A percentile compares a stretch with the other conserved stretches of the same genome.
These are phyloP conservation scores for Colletotrichum salicis DNA, from an alignment of 2,329 filamentous ascomycete genomes.

Conservation along the genomic window DNA sequence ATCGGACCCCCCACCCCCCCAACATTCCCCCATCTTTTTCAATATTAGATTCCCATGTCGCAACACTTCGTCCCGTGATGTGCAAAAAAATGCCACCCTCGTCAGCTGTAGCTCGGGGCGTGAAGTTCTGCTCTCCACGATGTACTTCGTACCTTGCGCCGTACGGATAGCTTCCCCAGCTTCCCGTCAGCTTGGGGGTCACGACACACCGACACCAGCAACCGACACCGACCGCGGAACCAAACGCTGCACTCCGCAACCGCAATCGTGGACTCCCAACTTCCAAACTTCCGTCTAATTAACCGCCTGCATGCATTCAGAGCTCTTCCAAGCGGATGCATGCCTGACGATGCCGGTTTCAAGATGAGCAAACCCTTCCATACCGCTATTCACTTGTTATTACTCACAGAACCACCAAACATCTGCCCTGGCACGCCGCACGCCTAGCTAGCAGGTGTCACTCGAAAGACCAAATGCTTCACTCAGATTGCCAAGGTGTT, in stretches of 20 bases:
- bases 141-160: no score
- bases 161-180: background rate
- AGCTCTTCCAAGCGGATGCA: background rate
- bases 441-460: background rate
- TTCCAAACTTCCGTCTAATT: background rate
- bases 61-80: slow-evolving; percentile 29
- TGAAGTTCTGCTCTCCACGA: slow-evolving; percentile 3
- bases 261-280: background rate
- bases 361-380: slow-evolving; percentile 3
- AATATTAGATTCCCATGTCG: slow-evolving; percentile 25
- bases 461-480: background rate
- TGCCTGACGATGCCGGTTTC: slow-evolving; percentile 15
- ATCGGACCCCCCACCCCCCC: slow-evolving; percentile 13
- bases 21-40: slow-evolving; percentile 24
- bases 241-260: background rate
- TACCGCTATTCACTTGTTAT: background rate
- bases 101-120: slow-evolving; percentile 5
- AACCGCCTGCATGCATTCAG: background rate
- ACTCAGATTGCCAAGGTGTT: slow-evolving; percentile 15
- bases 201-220: background rate
- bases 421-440: background rate
- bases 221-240: background rate
- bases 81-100: background rate
- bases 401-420: background rate
- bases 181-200: background rate